A percentile compares a stretch with the other conserved stretches of the same genome.
phyloP scores from a whole-genome alignment of 169 alveolate species.

The Eimeria zaria region DNA sequence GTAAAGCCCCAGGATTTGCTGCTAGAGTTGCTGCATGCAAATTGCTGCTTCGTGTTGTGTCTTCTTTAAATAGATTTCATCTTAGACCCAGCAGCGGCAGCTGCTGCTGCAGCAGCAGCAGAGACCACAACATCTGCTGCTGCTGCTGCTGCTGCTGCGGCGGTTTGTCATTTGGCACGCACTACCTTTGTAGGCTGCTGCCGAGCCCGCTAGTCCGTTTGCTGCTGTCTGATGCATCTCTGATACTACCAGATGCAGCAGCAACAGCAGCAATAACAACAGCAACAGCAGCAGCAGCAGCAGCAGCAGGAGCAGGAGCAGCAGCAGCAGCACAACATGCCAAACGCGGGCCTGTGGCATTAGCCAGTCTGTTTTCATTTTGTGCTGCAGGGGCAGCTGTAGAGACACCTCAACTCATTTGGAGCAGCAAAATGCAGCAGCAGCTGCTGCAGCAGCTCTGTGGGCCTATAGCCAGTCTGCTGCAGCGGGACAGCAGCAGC shows the following conservation, averaged over 20 bases:
- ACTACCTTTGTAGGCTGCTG: conserved; percentile 32
- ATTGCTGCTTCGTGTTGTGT: not conserved
- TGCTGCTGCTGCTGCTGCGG: conserved; percentile 77
- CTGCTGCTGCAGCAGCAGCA: conserved; percentile 67
- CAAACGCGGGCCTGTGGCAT: conserved; percentile 44
- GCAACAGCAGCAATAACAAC: not conserved
- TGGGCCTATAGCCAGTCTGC: conserved; percentile 21
- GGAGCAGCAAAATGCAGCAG: conserved; percentile 36
- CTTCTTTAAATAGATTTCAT: not conserved
- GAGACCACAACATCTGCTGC: not conserved
- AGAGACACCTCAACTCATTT: conserved; percentile 35
- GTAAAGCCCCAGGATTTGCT: not conserved
- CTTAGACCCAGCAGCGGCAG: not conserved
- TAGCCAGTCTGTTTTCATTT: not conserved
- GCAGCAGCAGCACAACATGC: not conserved
- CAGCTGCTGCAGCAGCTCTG: conserved; percentile 56
- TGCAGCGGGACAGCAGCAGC: conserved; percentile 70
- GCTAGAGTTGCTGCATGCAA: conserved; percentile 48
- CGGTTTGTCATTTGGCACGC: conserved; percentile 11
- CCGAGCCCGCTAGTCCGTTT: conserved; percentile 25
- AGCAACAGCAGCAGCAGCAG: not conserved
- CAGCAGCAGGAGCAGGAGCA: not conserved
- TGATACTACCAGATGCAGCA: not conserved
- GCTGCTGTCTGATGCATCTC: not conserved
- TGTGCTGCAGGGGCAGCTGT: conserved; percentile 54